Evolutionary conservation across 306 rosid genomes (phyloP), one percentile per base, ranked within the genome.

Genomic region (Cucurbita moschata): DNA sequence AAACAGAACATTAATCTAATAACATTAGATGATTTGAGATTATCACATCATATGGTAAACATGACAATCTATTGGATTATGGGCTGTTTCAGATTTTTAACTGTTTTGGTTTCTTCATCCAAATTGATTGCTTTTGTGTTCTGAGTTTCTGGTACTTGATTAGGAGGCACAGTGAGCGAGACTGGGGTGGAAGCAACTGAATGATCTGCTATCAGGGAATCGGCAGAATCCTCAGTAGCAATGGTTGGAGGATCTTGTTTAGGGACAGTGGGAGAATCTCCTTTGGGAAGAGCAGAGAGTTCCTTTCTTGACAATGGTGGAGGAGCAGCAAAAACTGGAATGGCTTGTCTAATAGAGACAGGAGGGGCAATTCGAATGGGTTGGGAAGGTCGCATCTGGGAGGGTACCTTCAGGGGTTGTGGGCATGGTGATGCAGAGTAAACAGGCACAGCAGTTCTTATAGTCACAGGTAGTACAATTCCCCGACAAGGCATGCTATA

Each of bases 401-500:
- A n/a, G 56, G 18, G 35, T 8, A 4, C 56, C 46, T 15, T 39
- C 14, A n/a, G 18, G 13, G 42, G 56, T 16, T 15, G 52, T 40
- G 72, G 18, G 52, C 5, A 19, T 19, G 72, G 72, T 3, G 52
- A 54, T 66, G 72, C 30, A 44, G 50, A 40, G 15, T 46, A 65
- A 39, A 46, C 51, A 40, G 30, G 51, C 52, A 65, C 46, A 65
- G 71, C 71, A 9, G 30, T 88, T 76, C 98, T 82, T 66, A 93
- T 81, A 4, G 93, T 90, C 77, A 93, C 98, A 0, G 98, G 92
- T 2, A 90, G 96, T 1, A 96, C 98, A 16, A 83, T 79, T 19
- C 96, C 90, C 49, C 75, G 91, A 81, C 96, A 90, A 58, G 96
- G 77, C 44, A 86, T 74, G 76, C 96, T 83, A 82, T 86, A 83